These are phyloP conservation scores for Eucalyptus shirleyi DNA, from an alignment of 345 rosid genomes.

Conservation along the genomic window DNA sequence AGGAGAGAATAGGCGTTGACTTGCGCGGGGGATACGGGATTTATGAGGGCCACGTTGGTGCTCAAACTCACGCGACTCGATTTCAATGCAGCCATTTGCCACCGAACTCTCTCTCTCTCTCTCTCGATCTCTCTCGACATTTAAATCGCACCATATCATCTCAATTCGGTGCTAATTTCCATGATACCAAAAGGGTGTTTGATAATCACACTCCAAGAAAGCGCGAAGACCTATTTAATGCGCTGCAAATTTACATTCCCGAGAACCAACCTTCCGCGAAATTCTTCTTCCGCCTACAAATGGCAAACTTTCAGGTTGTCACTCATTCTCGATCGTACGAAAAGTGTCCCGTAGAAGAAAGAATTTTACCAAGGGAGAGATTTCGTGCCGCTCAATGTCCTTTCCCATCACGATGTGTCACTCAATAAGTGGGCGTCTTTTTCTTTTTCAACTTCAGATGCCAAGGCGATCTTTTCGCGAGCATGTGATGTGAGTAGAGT, in stretches of 20 bases:
- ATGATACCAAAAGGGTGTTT: neutral
- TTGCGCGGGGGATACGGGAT: neutral
- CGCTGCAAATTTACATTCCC: neutral
- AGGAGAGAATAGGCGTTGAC: neutral
- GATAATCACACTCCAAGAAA: neutral
- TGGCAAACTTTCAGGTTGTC: neutral
- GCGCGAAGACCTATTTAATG: neutral
- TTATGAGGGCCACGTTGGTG: neutral
- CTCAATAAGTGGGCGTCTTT: neutral
- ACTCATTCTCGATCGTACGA: neutral
- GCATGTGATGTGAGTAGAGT: neutral
- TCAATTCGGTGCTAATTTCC: neutral
- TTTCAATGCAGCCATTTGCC: neutral
- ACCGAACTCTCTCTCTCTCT: neutral
- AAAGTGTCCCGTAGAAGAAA: neutral
- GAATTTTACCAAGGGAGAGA: neutral
- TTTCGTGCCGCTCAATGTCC: neutral
- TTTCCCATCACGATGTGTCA: neutral
- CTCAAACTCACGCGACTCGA: neutral
- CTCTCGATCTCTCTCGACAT: neutral
- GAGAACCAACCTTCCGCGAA: neutral
- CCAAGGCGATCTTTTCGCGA: neutral
- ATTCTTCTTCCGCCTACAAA: neutral
- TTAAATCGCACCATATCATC: neutral
- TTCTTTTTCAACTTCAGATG: neutral